Percentiles rank a stretch among this genome's conserved stretches.
Conservation (phyloP, 2,329 filamentous ascomycete species). For the Microcyclospora pomicola region DNA sequence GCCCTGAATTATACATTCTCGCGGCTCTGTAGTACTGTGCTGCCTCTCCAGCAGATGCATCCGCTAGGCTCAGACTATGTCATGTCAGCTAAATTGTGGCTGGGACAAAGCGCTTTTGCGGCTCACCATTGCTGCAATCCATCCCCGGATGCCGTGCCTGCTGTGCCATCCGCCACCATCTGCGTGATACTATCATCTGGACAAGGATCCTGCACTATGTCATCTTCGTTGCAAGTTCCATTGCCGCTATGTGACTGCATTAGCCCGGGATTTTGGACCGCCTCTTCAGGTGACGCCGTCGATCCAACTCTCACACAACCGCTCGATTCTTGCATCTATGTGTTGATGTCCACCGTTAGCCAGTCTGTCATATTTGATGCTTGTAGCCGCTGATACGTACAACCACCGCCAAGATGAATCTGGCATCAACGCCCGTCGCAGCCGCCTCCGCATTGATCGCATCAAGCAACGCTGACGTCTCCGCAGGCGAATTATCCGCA, state of each 20-base stretch:
- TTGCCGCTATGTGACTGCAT: constrained; percentile 32
- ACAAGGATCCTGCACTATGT: constrained; percentile 25
- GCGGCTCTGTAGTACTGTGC: constrained; percentile 31
- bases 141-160: constrained; percentile 29
- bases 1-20: constrained; percentile 38
- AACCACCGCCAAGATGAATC: constrained; percentile 31
- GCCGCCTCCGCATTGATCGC: constrained; percentile 22
- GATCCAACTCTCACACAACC: constrained; percentile 34
- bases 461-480: constrained; percentile 26
- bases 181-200: constrained; percentile 23
- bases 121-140: constrained; percentile 27
- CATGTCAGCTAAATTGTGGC: too few species aligned
- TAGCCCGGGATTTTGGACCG: constrained; percentile 28
- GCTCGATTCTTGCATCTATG: constrained; percentile 30
- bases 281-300: constrained; percentile 20
- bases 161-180: constrained; percentile 32
- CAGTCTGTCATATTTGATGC: too few species aligned
- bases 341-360: too few species aligned
- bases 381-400: too few species aligned
- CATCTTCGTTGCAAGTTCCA: constrained; percentile 24
- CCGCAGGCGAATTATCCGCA: constrained; percentile 25
- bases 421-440: constrained; percentile 22
- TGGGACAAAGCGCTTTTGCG: too few species aligned
- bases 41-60: constrained; percentile 17
- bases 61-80: constrained; percentile 10